Conservation (phyloP, 2,329 filamentous ascomycete genomes). For the Phaeosphaeriaceae sp. region DNA sequence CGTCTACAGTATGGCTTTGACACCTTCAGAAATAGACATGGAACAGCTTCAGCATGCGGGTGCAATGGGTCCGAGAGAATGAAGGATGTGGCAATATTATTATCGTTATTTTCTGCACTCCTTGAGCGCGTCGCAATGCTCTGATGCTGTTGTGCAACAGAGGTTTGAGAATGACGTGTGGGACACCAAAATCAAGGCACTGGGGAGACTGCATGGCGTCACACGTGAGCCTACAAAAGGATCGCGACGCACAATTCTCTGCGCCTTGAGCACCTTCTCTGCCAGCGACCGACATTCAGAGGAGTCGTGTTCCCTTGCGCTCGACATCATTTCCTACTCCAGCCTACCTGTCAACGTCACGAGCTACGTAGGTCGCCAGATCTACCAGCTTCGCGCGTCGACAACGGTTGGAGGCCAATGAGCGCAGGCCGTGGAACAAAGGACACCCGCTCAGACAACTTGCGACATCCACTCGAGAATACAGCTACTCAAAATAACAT, state of each 20-base stretch:
- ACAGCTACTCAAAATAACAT: conserved; percentile 39
- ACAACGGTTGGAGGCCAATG: conserved; percentile 35
- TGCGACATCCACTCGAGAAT: conserved; percentile 40
- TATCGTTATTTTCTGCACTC: background rate
- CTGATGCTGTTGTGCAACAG: background rate
- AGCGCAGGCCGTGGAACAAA: conserved; percentile 48
- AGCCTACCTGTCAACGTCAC: conserved; percentile 35
- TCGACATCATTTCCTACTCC: conserved; percentile 28
- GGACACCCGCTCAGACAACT: conserved; percentile 36
- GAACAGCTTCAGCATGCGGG: background rate
- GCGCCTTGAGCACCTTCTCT: conserved; percentile 45
- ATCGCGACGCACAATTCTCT: conserved; percentile 29
- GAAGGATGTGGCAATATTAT: too few species aligned
- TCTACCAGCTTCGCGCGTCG: conserved; percentile 29
- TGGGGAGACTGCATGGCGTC: too few species aligned
- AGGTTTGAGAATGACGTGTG: conserved; percentile 37
- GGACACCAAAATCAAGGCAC: conserved; percentile 43
- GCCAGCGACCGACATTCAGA: conserved; percentile 38
- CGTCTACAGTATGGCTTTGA: background rate
- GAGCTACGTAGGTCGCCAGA: conserved; percentile 28
- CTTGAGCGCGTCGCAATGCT: background rate
- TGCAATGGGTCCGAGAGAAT: too few species aligned
- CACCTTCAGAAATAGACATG: background rate
- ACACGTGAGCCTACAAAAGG: conserved; percentile 43
- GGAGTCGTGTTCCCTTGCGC: conserved; percentile 50